phyloP scores from a whole-genome alignment of 345 rosid genomes.

The Syzygium aqueum region DNA sequence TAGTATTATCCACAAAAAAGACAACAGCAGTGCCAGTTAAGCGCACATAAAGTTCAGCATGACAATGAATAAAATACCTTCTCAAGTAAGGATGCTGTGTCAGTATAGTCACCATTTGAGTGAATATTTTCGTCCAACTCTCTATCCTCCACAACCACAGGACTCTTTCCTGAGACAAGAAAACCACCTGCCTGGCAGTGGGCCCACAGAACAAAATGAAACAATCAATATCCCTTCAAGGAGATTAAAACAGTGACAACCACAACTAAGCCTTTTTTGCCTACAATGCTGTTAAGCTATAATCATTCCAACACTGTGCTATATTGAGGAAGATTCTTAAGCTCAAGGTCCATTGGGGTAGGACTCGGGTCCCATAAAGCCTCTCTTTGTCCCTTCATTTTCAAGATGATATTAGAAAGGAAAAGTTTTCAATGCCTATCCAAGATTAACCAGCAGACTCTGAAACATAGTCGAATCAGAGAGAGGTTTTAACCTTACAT shows the following conservation, averaged over 20 bases:
- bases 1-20: neutral
- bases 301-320: neutral
- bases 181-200: constrained; percentile 64
- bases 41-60: neutral
- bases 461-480: neutral
- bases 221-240: neutral
- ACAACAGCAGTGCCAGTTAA: neutral
- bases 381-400: neutral
- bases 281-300: neutral
- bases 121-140: constrained; percentile 70
- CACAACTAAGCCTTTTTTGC: neutral
- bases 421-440: neutral
- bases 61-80: constrained; percentile 38
- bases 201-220: neutral
- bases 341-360: neutral
- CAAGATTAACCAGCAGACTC: neutral
- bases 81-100: constrained; percentile 62
- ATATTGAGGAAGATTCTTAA: neutral
- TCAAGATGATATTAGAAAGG: neutral
- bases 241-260: neutral
- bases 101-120: constrained; percentile 36
- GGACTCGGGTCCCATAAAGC: neutral
- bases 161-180: constrained; percentile 70
- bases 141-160: constrained; percentile 49
- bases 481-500: neutral